phyloP scores from a whole-genome alignment of 192 early-diverging fungal genomes.

The Dissophora globulifera region DNA sequence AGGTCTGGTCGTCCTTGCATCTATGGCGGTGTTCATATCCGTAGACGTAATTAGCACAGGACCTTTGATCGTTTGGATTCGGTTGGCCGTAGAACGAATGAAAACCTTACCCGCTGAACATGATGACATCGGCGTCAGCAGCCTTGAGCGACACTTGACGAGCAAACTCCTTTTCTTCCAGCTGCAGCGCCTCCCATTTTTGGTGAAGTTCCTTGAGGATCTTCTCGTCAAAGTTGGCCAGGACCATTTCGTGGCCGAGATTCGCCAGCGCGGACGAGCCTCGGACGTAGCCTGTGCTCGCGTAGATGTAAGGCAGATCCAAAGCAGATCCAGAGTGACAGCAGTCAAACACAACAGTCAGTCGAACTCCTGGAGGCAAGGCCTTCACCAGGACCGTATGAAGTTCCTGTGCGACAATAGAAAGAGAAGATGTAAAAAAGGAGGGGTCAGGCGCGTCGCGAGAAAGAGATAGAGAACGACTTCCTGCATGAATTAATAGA shows the following conservation, averaged over 20 bases:
- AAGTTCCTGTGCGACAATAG: constrained; percentile 52
- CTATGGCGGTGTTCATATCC: constrained; percentile 21
- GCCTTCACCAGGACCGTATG: constrained; percentile 49
- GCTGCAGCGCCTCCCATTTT: constrained; percentile 24
- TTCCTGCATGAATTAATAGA: too few species aligned
- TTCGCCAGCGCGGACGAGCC: constrained; percentile 27
- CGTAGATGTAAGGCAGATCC: constrained; percentile 74
- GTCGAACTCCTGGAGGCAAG: constrained; percentile 68
- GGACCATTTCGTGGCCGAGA: constrained; percentile 37
- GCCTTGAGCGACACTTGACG: constrained; percentile 39
- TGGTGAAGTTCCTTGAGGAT: constrained; percentile 35
- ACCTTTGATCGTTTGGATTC: too few species aligned
- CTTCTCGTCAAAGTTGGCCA: constrained; percentile 39
- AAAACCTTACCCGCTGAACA: constrained; percentile 67
- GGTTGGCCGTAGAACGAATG: too few species aligned
- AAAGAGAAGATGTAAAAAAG: too few species aligned
- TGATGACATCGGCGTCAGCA: constrained; percentile 66
- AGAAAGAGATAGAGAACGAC: too few species aligned
- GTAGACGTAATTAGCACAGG: too few species aligned
- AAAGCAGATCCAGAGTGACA: constrained; percentile 80
- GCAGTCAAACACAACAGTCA: constrained; percentile 78
- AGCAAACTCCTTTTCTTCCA: constrained; percentile 38
- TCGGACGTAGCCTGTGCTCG: constrained; percentile 58
- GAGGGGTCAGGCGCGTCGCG: too few species aligned
- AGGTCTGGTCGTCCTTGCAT: constrained; percentile 74